phyloP scores from a whole-genome alignment of 176 grass and related monocot genomes.

The Lolium rigidum region DNA sequence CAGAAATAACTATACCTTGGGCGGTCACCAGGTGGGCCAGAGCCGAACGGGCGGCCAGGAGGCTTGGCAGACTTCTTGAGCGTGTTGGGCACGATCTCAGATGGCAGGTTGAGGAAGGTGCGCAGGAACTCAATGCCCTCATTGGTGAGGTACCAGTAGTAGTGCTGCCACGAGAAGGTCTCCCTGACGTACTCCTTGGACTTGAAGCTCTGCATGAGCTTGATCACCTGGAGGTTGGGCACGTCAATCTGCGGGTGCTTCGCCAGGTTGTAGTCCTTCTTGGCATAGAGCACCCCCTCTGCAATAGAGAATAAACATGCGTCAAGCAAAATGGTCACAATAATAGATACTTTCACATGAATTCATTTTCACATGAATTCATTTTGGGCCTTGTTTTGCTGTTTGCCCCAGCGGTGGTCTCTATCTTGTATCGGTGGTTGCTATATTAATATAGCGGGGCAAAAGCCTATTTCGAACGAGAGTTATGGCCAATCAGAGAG shows the following conservation, averaged over 20 bases:
- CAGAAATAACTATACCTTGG: constrained; percentile 57
- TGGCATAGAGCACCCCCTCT: constrained; percentile 93
- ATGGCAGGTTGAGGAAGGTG: constrained; percentile 87
- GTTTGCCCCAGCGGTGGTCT: too few relatives aligned
- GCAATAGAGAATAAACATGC: neutral
- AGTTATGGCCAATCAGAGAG: neutral
- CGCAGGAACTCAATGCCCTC: constrained; percentile 94
- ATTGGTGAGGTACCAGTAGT: constrained; percentile 99
- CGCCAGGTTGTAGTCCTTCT: constrained; percentile 95
- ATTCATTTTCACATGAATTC: too few relatives aligned
- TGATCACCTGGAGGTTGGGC: constrained; percentile 93
- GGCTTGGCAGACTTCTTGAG: constrained; percentile 94
- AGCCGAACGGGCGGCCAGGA: constrained; percentile 68
- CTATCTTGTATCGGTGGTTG: too few relatives aligned
- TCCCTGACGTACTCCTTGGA: constrained; percentile 98
- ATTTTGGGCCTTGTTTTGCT: too few relatives aligned
- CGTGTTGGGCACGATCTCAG: constrained; percentile 88
- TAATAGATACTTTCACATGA: too few relatives aligned
- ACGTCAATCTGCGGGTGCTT: constrained; percentile 93
- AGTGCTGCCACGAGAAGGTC: constrained; percentile 94
- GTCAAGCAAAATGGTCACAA: neutral
- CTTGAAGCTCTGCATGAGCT: constrained; percentile 99
- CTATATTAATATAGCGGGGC: too few relatives aligned
- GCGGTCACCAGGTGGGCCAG: constrained; percentile 85
- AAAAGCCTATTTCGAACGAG: too few relatives aligned